Base-by-base conservation (phyloP, 176 grass and related monocot species). In the Oryza glaberrima region DNA sequence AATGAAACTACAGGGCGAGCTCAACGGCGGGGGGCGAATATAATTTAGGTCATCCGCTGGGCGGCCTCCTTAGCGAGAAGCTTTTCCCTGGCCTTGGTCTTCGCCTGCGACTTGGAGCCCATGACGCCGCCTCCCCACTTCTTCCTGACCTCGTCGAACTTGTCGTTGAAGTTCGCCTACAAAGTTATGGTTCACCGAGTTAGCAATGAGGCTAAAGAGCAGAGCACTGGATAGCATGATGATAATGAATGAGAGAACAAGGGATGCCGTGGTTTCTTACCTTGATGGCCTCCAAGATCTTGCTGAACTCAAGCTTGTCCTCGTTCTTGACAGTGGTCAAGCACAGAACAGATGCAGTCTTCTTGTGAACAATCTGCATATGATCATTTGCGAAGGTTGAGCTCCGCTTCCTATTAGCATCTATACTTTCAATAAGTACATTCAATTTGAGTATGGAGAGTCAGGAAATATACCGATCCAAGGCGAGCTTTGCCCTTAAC, bases 231-330 rank as follows among this genome's bases (percentile, higher is more conserved):
- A 30, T 10, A 58, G 8, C 19, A 63, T 63, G n/a, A 63, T 63
- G 58, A 63, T 23, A 26, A 0, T 8, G 15, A 20, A 23, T 15
- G 5, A 58, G 5, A 58, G 4, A 49, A 15, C 47, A 15, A 49
- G 48, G 15, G 17, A 16, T 44, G 11, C 4, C 1, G 13, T n/a
- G 6, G 5, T 45, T 36, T 12, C 58, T 16, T 48, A 91, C 92
- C 88, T 94, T 94, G 34, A 94, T 94, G 45, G 86, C 92, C 82
- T 94, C 92, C 75, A 94, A 86, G 80, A 94, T 91, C 86, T 94
- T 91, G 86, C 92, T 94, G 79, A 94, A 94, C 52, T 94, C 92
- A 72, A 94, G 92, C 65, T 94, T 94, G 77, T 94, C 92, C 80
- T 94, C 92, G 0, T 94, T 94, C 92, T 94, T 91, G 7, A 94